These are phyloP conservation scores for Adansonia digitata DNA, from an alignment of 345 rosid genomes.

Conservation along the genomic window DNA sequence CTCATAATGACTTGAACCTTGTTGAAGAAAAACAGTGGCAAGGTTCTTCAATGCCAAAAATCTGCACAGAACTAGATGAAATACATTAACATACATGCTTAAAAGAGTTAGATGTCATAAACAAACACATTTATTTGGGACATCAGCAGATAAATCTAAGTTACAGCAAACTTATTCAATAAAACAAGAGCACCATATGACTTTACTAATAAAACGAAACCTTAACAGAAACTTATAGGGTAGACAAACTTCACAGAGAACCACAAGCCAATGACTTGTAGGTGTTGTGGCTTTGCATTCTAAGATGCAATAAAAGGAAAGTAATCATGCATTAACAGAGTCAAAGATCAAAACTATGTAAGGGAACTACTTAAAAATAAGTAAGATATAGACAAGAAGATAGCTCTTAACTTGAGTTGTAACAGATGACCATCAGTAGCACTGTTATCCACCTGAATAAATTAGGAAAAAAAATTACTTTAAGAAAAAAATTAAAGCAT, in stretches of 20 bases:
- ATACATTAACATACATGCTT: background rate
- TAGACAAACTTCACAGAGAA: background rate
- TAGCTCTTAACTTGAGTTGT: constrained; percentile 69
- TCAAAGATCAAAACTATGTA: background rate
- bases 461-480: background rate
- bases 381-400: background rate
- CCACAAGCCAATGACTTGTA: background rate
- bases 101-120: background rate
- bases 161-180: background rate
- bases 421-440: constrained; percentile 70
- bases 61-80: constrained; percentile 37
- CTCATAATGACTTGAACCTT: constrained; percentile 78
- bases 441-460: constrained; percentile 55
- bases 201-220: background rate
- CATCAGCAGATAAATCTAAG: background rate
- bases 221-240: background rate
- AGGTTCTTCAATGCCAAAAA: constrained; percentile 94
- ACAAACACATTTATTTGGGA: background rate
- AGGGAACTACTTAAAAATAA: background rate
- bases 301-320: background rate
- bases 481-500: background rate
- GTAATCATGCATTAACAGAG: background rate
- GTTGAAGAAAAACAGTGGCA: constrained; percentile 84
- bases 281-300: background rate
- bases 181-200: background rate